A percentile compares a stretch with the other conserved stretches of the same genome.
These are phyloP conservation scores for Chrysosporium queenslandicum DNA, from an alignment of 2,329 filamentous ascomycete species.

Conservation along the genomic window DNA sequence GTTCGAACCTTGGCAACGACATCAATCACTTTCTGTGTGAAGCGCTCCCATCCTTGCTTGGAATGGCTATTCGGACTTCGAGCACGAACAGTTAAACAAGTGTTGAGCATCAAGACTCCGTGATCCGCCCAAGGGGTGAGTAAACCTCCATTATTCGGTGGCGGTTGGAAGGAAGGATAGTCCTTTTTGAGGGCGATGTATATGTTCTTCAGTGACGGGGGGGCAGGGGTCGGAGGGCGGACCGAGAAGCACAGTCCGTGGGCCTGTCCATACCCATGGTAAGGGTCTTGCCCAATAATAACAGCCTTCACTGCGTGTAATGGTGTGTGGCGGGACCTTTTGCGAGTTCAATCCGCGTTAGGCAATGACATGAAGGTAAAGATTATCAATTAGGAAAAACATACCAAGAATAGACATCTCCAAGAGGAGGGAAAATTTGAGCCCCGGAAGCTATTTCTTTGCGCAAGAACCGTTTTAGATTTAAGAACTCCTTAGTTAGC, in stretches of 20 bases:
- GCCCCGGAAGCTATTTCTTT: constrained; percentile 62
- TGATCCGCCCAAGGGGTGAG: constrained; percentile 89
- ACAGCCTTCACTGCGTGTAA: constrained; percentile 82
- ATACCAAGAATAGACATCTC: constrained; percentile 93
- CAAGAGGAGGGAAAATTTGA: constrained; percentile 75
- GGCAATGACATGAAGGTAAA: neutral
- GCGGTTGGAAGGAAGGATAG: constrained; percentile 67
- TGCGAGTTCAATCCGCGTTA: constrained; percentile 13
- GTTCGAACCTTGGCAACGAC: constrained; percentile 66
- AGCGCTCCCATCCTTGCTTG: constrained; percentile 80
- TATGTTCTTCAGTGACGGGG: constrained; percentile 87
- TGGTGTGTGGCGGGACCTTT: constrained; percentile 89
- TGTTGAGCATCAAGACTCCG: constrained; percentile 88
- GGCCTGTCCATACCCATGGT: constrained; percentile 91
- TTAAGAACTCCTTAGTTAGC: constrained; percentile 65
- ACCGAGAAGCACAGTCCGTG: constrained; percentile 96
- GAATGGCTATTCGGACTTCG: constrained; percentile 80
- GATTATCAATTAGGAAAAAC: constrained; percentile 18
- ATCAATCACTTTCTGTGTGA: constrained; percentile 88
- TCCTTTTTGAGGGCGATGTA: constrained; percentile 80
- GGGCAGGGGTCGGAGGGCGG: constrained; percentile 74
- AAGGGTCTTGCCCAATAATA: constrained; percentile 91
- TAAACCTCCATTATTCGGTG: constrained; percentile 67
- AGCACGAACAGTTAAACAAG: constrained; percentile 83
- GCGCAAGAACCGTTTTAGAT: constrained; percentile 77